Base-by-base conservation (phyloP, 208 protist genomes). In the Trypanosoma mega region DNA sequence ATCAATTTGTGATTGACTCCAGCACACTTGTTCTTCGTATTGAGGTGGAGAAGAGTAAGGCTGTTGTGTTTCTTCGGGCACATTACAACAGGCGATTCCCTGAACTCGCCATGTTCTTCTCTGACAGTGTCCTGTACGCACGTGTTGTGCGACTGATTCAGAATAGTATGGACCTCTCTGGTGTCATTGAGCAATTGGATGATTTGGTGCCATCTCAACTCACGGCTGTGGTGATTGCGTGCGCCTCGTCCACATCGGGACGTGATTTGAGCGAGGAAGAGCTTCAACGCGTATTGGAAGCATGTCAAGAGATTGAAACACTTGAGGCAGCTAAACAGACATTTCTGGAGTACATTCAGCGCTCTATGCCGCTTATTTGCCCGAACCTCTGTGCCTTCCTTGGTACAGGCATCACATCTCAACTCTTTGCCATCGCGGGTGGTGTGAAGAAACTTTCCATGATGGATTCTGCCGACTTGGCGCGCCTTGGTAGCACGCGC, bases 301-400 rank as follows among this genome's bases (percentile, higher is more conserved):
- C 91, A 36, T 94, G 87, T 55, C 79, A 93, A 47, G 89, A 96
- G 74, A 82, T 97, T 62, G 82, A 93, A 44, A 90, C 84, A 47
- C 78, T 97, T 20, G 90, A 97, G 59, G 79, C 90, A 68, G 86
- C 86, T 3, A 96, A 96, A 63, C 89, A 96, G 62, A 90, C 82
- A 2, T 92, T 97, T 63, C 78, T 97, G 5, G 89, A 96, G 64
- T 96, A 96, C 70, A 92, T 96, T 33, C 87, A 96, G 69, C 72
- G 76, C 44, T 85, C 82, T n/a, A 98, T 98, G 90, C 80, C 84
- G 9, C 76, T 93, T 24, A 80, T 97, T 29, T 92, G 87, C 59
- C 94, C 94, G 2, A 98, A 98, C 58, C 72, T 96, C 14, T 95
- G 85, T 41, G 84, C 82, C 8, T 87, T 97, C 45, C 73, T 98